Percentiles rank a stretch among this genome's conserved stretches.
Evolutionary conservation across 2,329 filamentous ascomycete species (phyloP).

Genomic region (Trichoderma guizhouense): DNA sequence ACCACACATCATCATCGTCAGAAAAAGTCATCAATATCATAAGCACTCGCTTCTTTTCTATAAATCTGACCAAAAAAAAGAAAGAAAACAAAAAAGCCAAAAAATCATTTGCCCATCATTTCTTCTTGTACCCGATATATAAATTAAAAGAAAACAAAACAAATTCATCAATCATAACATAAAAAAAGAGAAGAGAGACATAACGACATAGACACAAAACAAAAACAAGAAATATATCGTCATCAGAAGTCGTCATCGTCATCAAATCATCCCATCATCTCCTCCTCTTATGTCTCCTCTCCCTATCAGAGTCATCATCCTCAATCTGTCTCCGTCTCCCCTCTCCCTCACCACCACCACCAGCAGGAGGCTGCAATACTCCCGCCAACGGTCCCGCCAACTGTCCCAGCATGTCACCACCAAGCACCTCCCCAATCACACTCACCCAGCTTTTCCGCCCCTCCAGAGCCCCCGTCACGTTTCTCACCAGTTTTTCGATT

Average conservation of each 20-base stretch:
- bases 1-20: background rate
- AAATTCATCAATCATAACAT: background rate
- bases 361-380: background rate
- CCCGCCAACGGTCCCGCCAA: conserved; percentile 6
- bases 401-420: background rate
- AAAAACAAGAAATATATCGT: background rate
- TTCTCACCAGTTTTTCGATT: conserved; percentile 37
- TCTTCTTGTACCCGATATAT: background rate
- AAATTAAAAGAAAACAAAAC: background rate
- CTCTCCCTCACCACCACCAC: background rate
- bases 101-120: background rate
- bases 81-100: background rate
- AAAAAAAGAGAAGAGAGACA: background rate
- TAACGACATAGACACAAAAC: background rate
- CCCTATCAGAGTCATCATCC: background rate
- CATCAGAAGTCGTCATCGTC: conserved; percentile 9
- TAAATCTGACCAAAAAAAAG: background rate
- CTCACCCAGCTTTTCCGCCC: conserved; percentile 26
- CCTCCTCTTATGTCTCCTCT: conserved; percentile 8
- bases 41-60: conserved; percentile 10
- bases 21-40: background rate
- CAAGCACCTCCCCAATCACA: conserved; percentile 26
- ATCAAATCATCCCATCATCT: conserved; percentile 5
- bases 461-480: conserved; percentile 32
- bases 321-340: background rate